phyloP scores from a whole-genome alignment of 2,329 filamentous ascomycete species.

The Talaromyces sp. region DNA sequence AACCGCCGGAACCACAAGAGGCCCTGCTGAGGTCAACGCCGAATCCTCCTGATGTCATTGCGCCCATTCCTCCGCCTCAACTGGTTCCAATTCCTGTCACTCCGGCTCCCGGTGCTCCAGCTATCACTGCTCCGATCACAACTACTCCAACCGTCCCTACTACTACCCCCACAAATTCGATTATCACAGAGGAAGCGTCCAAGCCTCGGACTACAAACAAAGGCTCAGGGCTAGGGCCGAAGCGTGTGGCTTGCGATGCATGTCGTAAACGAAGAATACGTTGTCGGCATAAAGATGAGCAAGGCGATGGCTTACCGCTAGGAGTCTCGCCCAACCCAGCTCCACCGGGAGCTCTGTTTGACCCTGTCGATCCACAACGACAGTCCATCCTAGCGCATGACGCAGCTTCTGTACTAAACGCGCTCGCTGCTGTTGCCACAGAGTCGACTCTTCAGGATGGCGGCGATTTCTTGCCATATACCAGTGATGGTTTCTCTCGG shows the following conservation, averaged over 20 bases:
- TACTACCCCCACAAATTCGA: slow-evolving; percentile 19
- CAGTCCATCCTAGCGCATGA: slow-evolving; percentile 37
- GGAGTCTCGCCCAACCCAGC: slow-evolving; percentile 25
- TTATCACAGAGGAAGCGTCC: slow-evolving; percentile 28
- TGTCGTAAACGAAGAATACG: slow-evolving; percentile 61
- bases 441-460: slow-evolving; percentile 33
- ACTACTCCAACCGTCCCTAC: slow-evolving; percentile 17
- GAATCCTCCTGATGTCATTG: slow-evolving; percentile 26
- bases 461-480: slow-evolving; percentile 25
- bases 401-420: slow-evolving; percentile 39
- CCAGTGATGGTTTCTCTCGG: slow-evolving; percentile 25
- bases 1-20: slow-evolving; percentile 19
- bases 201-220: slow-evolving; percentile 50
- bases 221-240: slow-evolving; percentile 58
- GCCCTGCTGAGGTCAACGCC: slow-evolving; percentile 20
- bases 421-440: slow-evolving; percentile 38
- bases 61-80: slow-evolving; percentile 18
- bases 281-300: slow-evolving; percentile 61
- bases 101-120: slow-evolving; percentile 3
- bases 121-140: slow-evolving; percentile 8
- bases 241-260: slow-evolving; percentile 59
- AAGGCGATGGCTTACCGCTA: slow-evolving; percentile 23
- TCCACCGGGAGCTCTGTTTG: slow-evolving; percentile 31
- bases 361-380: slow-evolving; percentile 26
- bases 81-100: slow-evolving; percentile 15